Evolutionary conservation across 2,329 filamentous ascomycete species (phyloP), one percentile per base, ranked within the genome.

Genomic region (Botrytis squamosa): DNA sequence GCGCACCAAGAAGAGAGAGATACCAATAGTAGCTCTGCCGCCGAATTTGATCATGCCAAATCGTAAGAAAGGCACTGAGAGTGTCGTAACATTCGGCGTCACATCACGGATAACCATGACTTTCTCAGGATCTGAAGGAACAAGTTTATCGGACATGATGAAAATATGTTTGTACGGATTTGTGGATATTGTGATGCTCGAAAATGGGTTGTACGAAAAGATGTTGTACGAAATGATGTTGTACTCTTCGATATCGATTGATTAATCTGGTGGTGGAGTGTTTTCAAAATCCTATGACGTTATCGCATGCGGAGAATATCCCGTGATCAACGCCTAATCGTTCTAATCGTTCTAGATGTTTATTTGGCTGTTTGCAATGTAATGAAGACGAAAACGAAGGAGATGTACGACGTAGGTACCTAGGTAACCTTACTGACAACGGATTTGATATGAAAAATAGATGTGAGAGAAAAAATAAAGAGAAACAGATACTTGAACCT

Each of bases 61-160:
- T 65, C 96, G 92, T 70, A 88, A 83, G 83, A 99, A 99, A 12
- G 96, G 96, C 3, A 94, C 88, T 16, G 92, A 95, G 78, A 94
- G 87, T 20, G 92, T 97, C 60, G 89, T 90, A 76, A 97, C 88
- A 77, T 92, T 91, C 22, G 93, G 92, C 2, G 92, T 93, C 78
- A 98, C 84, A 78, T 94, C 88, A 76, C 95, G 93, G 80, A 97
- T 95, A 75, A 97, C 93, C 92, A 97, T 97, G 76, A 96, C 91
- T 80, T 93, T 89, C 29, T 90, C 88, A 20, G 95, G 94, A 79
- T 95, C 91, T 25, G 84, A 79, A 7, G 92, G 91, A 73, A 93
- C 87, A 72, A 93, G 87, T 79, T 90, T 88, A 12, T 86, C 85
- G 72, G 89, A 88, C 89, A 91, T 91, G 2, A 52, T 77, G 69